Base-by-base conservation (phyloP, 306 rosid genomes). In the Vicia sativa region DNA sequence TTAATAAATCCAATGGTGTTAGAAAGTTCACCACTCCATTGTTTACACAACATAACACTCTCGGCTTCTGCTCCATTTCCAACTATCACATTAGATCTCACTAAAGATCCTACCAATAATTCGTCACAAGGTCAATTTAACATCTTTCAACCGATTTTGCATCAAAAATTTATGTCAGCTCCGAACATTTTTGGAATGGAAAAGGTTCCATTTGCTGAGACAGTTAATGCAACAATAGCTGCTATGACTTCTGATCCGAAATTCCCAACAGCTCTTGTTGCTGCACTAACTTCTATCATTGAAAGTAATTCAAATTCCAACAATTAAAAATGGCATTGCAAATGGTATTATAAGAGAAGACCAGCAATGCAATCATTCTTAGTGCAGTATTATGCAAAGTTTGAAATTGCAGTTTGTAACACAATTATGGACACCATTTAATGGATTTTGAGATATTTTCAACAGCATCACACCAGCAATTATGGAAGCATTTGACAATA, bases 1-100 rank as follows among this genome's bases (percentile, higher is more conserved):
- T n/a, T n/a, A n/a, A n/a, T n/a, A n/a, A n/a, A n/a, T n/a, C n/a
- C n/a, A n/a, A n/a, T n/a, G n/a, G n/a, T n/a, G n/a, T 19, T 85
- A n/a, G 77, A 68, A 25, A 70, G 77, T 44, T 53, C 78, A 23
- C 28, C 71, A 34, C 45, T 73, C 9, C 64, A 76, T 3, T 44
- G 62, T 19, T 67, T 86, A 35, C 77, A 77, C 7, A 77, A 59
- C 74, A 46, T 85, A 14, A 81, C 89, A 6, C 86, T 88, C 23
- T 81, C 91, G 11, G 84, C 91, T 38, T 79, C 89, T 67, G 85
- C 95, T 2, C 91, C 95, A 54, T 88, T 88, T 74, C 91, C 95
- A 3, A 88, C 91, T 0, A 83, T 88, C 52, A 88, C 87, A 5
- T 70, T 88, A 23, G 90, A 88, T 48, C 91, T 88, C 72, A 88